Percentiles rank a stretch among this genome's conserved stretches.
Conservation (phyloP, 1,284 basidiomycete genomes). For the Mrakiaceae sp. region DNA sequence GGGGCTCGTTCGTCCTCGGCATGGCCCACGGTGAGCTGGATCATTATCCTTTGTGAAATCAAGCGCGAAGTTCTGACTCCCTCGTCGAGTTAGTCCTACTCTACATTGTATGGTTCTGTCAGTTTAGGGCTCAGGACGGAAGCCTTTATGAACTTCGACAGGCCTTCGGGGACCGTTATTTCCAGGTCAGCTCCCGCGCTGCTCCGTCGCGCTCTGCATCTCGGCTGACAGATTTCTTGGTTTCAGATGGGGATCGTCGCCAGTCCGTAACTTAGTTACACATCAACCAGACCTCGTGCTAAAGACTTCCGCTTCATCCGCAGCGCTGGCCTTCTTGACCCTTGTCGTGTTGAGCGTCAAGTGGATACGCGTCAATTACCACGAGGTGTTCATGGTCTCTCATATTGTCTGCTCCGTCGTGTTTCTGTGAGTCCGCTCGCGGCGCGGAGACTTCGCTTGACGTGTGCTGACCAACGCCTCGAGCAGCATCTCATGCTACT, state of each 20-base stretch:
- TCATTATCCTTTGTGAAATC: background rate
- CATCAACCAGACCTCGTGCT: background rate
- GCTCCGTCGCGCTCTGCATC: background rate
- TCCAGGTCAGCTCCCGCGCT: background rate
- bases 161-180: background rate
- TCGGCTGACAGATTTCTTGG: background rate
- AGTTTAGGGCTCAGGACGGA: background rate
- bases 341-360: background rate
- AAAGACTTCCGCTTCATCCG: background rate
- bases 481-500: background rate
- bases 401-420: constrained; percentile 6
- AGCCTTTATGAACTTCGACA: background rate
- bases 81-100: background rate
- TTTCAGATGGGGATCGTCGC: background rate
- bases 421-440: constrained; percentile 2
- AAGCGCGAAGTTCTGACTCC: background rate
- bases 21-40: background rate
- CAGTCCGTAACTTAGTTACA: too few species aligned
- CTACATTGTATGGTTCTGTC: constrained; percentile 1
- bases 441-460: background rate
- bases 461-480: background rate
- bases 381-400: constrained; percentile 2
- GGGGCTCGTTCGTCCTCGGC: constrained; percentile 7
- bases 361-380: background rate
- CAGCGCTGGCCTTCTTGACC: background rate